Evolutionary conservation across 2,329 filamentous ascomycete genomes (phyloP), one percentile per base, ranked within the genome.

Genomic region (Botryotinia narcissicola): DNA sequence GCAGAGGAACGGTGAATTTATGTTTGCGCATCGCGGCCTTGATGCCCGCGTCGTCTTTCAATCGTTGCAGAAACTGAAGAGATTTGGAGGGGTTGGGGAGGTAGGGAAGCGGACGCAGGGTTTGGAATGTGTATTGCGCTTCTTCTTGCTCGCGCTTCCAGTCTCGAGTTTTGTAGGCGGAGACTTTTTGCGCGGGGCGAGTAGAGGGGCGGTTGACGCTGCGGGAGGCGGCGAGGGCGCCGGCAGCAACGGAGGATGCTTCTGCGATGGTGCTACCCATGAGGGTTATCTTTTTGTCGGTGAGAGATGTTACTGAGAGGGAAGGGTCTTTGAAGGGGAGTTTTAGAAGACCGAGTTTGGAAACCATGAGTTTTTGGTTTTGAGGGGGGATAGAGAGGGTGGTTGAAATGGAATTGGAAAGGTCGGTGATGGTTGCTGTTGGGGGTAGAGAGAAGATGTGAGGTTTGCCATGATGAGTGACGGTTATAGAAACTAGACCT

Each of bases 31-130:
- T 99, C 1, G 90, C 88, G 0, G 91, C 86, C 76, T 91, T 91
- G 83, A 99, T 95, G 12, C 96, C 96, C 0, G 93, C 91, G 81
- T 99, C 96, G 75, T 91, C 88, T 76, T 90, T 90, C 5, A 99
- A 86, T 0, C 92, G 89, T 80, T 92, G 86, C 3, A 99, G 88
- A 78, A 95, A 93, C 0, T 87, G 84, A 7, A 90, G 86, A 18
- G 91, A 93, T 71, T 90, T 90, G 37, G 91, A 87, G 0, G 95
- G 91, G 72, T 92, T 87, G 0, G 94, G 94, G 0, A 98, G 90
- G 78, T 95, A 90, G 0, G 88, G 84, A 0, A 99, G 87, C 0
- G 95, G 93, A 1, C 90, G 88, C 0, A 98, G 85, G 0, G 89
- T 88, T 76, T 91, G 87, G 83, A 99, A 99, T 0, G 93, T 97